Conservation (phyloP, 2,329 filamentous ascomycete species). For the Claviceps paspali region DNA sequence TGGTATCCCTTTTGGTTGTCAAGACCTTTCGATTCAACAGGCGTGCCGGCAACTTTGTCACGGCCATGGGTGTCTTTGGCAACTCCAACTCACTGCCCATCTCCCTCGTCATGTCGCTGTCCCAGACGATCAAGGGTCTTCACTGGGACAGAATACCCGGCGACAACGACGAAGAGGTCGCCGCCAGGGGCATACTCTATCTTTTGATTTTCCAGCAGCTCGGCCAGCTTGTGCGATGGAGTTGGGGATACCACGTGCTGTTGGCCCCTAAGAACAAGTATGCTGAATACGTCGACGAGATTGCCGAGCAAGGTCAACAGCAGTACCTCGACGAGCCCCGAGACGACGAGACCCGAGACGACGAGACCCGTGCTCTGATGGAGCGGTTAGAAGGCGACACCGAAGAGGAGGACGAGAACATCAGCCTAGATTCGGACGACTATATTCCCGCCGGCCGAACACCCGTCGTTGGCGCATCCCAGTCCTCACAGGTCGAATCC, state of each 20-base stretch:
- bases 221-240: constrained; percentile 90
- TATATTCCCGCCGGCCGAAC: constrained; percentile 43
- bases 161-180: constrained; percentile 92
- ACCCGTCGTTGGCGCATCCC: constrained; percentile 34
- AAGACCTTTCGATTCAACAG: constrained; percentile 68
- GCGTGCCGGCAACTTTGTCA: constrained; percentile 83
- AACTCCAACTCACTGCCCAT: constrained; percentile 98
- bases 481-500: constrained; percentile 32
- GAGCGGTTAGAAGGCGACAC: constrained; percentile 20
- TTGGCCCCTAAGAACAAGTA: constrained; percentile 72
- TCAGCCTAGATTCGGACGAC: constrained; percentile 27
- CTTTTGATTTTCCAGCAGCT: constrained; percentile 95
- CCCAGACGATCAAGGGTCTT: constrained; percentile 77
- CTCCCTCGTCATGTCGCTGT: constrained; percentile 84
- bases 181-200: constrained; percentile 84
- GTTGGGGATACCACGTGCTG: constrained; percentile 91
- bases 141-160: constrained; percentile 87
- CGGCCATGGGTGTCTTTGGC: constrained; percentile 93
- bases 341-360: constrained; percentile 29
- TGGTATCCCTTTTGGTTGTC: constrained; percentile 55
- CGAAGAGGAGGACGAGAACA: constrained; percentile 21
- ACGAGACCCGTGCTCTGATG: constrained; percentile 31
- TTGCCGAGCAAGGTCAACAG: constrained; percentile 44
- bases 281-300: constrained; percentile 42
- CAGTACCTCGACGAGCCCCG: constrained; percentile 28